Evolutionary conservation across 495 filamentous ascomycete species (phyloP), one percentile per base, ranked within the genome.

Genomic region (Tuber brumale): DNA sequence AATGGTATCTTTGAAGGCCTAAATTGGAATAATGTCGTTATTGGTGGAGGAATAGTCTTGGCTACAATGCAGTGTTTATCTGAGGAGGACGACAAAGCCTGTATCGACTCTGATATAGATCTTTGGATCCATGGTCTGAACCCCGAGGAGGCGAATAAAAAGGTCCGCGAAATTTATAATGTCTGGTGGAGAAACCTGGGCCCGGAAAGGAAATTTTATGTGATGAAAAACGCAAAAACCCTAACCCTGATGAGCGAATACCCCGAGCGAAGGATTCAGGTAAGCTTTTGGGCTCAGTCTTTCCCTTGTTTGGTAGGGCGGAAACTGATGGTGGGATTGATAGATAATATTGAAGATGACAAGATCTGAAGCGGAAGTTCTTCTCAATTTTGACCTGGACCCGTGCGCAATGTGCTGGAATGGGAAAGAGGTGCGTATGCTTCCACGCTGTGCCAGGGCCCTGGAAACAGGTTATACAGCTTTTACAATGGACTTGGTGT

Each of bases 361-460:
- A n/a, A 70, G 76, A 31, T 83, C 75, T 61, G 77, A 80, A 1
- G 80, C 78, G 19, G 80, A 84, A n/a, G 76, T 85, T 0, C 72
- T 85, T 23, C 76, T 85, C 31, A 82, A 82, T 70, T 83, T 85
- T 71, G 84, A 85, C 43, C 81, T 85, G n/a, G 84, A 85, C 75
- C 78, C 80, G 42, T 85, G 83, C 61, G 84, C 84, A 57, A 78
- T 85, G 44, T 84, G 84, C 1, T 85, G 81, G 42, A 75, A 85
- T 75, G 84, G 84, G 0, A 75, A 42, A 14, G 75, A 74, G 21
- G 79, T 85, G 21, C 31, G 84, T 5, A 85, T 85, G 84, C 82
- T 85, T 66, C 84, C 84, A 37, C 80, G 84, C 19, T 82, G 80
- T 46, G 84, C 83, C 21, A 79, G 84, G 51, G 83, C 84, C 10